Base-by-base conservation (phyloP, 805 yeast genomes). In the Yarrowia divulgata region DNA sequence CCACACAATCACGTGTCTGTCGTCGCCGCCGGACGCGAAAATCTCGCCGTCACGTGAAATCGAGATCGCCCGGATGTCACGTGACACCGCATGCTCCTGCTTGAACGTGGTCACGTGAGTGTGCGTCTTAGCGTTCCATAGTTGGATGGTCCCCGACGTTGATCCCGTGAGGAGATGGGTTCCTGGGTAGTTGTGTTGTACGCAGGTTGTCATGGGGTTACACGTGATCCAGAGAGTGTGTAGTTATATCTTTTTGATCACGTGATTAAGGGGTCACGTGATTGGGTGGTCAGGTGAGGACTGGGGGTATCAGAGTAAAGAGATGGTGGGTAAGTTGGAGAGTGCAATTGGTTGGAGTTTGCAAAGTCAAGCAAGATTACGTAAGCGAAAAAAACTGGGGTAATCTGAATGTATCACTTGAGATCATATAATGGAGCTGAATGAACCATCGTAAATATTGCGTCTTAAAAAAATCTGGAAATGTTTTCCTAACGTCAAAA, bases 1-100 rank as follows among this genome's bases (percentile, higher is more conserved):
- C 78, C 80, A 78, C 8, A 76, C 58, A 49, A 70, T 73, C 9
- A 73, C 76, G 10, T 73, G 70, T 13, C 77, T 67, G 60, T 78
- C 80, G 9, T 78, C 77, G 16, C 80, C 79, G 39, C 77, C 74
- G 54, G 77, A 72, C 23, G 73, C 79, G 67, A 78, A 77, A 12
- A 45, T 12, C 35, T 37, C 16, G 32, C 52, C 70, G 34, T 68
- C 49, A 16, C 32, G 13, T 8, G 58, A n/a, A 16, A 42, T 29
- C 12, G 52, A n/a, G 1, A 45, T 12, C 1, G 50, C 32, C 3
- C 40, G 29, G 13, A 60, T 34, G 18, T 60, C 66, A 39, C 52
- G 50, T 34, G 50, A 29, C 12, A 14, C 35, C 3, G 52, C 54
- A 14, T 60, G 66, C 34, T 60, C 66, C 19, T 18, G 35, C 2